Evolutionary conservation across 192 early-diverging fungal species (phyloP).

Genomic region (Podila horticola): DNA sequence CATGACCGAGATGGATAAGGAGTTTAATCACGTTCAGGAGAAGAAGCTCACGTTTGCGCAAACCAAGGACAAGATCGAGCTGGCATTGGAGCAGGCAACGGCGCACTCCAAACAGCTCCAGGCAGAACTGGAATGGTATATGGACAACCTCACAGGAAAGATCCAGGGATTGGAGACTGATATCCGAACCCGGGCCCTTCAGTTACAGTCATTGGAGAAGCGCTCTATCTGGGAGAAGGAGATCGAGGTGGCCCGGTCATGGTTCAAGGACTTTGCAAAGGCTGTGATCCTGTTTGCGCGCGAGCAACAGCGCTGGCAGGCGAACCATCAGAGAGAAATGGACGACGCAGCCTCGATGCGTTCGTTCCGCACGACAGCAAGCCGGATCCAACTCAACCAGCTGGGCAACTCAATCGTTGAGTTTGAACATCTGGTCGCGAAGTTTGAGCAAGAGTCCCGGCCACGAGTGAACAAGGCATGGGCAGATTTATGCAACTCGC

Average conservation of each 20-base stretch:
- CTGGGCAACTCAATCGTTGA: slow-evolving; percentile 40
- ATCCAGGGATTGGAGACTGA: slow-evolving; percentile 36
- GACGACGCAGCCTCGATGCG: slow-evolving; percentile 37
- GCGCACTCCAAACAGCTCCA: slow-evolving; percentile 38
- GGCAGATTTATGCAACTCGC: slow-evolving; percentile 35
- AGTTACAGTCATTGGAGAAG: slow-evolving; percentile 34
- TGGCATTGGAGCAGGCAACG: slow-evolving; percentile 19
- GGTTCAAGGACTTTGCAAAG: slow-evolving; percentile 53
- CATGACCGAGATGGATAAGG: slow-evolving; percentile 39
- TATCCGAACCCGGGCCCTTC: slow-evolving; percentile 26
- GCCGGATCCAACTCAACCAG: slow-evolving; percentile 26
- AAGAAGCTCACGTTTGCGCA: slow-evolving; percentile 19
- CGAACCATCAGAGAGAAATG: slow-evolving; percentile 23
- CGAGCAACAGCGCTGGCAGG: slow-evolving; percentile 31
- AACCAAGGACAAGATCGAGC: slow-evolving; percentile 16
- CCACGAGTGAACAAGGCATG: slow-evolving; percentile 34
- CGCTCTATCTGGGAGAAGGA: slow-evolving; percentile 46
- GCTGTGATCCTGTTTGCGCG: slow-evolving; percentile 45
- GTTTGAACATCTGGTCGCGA: slow-evolving; percentile 45
- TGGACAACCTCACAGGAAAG: slow-evolving; percentile 16
- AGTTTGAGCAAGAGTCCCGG: slow-evolving; percentile 44
- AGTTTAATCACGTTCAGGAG: slow-evolving; percentile 27
- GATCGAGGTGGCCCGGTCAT: slow-evolving; percentile 35
- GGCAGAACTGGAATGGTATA: slow-evolving; percentile 32
- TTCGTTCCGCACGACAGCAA: slow-evolving; percentile 34